Base-by-base conservation (phyloP, 352 stramenopile genomes). In the Phytophthora parvispora region DNA sequence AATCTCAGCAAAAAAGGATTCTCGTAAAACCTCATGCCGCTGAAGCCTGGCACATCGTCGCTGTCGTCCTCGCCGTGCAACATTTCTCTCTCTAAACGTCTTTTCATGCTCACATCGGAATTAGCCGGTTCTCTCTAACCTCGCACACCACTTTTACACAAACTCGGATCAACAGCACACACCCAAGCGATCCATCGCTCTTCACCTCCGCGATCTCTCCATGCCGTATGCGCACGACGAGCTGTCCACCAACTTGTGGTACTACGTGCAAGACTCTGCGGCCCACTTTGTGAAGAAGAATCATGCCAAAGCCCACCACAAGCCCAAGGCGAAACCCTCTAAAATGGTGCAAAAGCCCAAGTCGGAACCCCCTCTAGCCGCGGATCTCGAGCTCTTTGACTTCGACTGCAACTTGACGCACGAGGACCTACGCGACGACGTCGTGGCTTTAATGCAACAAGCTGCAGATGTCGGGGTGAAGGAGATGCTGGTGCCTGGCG, bases 361-460 rank as follows among this genome's bases (percentile, higher is more conserved):
- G 31, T 45, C 49, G 15, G 38, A 63, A 36, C 47, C 43, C 8
- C 5, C 22, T 18, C 27, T 47, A 31, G 31, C 55, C 40, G 15
- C 29, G 5, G 13, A 24, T 54, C 42, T 74, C 45, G 67, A 77
- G 20, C 75, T 93, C 13, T 93, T 95, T 55, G 88, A 95, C 69
- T 90, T 95, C 62, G 86, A 95, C 61, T 93, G 84, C 74, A 95
- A 95, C 43, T 68, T 95, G 31, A 95, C 86, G 48, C 88, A 95
- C 52, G 75, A 80, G 20, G 84, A 94, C 52, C 79, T 95, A 6
- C 48, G 53, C 2, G 50, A 48, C n/a, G 63, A 91, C 55, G 78
- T 86, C 0, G 55, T 65, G 25, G 45, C 32, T 32, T 65, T 92
- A 7, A 75, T 95, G 31, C 40, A 73, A 51, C 67, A 69, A 28